Percentiles rank a stretch among this genome's conserved stretches.
Evolutionary conservation across 345 rosid genomes (phyloP).

Genomic region (Syzygium jambos): DNA sequence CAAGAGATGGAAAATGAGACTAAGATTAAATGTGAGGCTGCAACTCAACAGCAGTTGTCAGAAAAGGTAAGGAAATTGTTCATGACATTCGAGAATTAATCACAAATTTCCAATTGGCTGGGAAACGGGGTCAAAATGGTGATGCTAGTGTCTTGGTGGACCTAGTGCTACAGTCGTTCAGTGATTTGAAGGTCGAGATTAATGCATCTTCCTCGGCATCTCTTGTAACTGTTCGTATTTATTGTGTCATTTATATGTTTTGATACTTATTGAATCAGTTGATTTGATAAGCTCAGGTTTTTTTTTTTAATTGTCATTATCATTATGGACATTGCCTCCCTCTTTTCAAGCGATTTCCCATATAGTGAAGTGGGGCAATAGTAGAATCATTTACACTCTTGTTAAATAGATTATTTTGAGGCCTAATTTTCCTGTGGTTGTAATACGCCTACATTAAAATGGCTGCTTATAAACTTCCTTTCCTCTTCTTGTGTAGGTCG

Average conservation of each 20-base stretch:
- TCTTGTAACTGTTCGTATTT: slow-evolving; percentile 45
- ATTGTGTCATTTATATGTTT: not conserved
- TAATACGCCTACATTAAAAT: not conserved
- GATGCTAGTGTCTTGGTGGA: slow-evolving; percentile 56
- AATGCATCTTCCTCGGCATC: slow-evolving; percentile 51
- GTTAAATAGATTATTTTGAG: not conserved
- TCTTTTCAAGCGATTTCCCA: not conserved
- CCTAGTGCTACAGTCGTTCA: slow-evolving; percentile 52
- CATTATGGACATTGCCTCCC: not conserved
- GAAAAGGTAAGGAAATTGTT: slow-evolving; percentile 53
- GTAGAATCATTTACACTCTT: not conserved
- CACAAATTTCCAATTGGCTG: slow-evolving; percentile 48
- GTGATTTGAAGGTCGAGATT: slow-evolving; percentile 74
- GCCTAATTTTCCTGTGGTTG: not conserved
- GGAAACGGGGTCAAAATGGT: slow-evolving; percentile 37
- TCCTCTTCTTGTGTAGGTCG: slow-evolving; percentile 34
- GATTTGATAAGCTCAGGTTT: not conserved
- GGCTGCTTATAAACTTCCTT: not conserved
- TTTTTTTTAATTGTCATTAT: not conserved
- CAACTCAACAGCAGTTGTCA: slow-evolving; percentile 38
- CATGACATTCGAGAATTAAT: slow-evolving; percentile 50
- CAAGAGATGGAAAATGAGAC: not conserved
- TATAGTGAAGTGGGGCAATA: not conserved
- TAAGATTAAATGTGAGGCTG: slow-evolving; percentile 39
- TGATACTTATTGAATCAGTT: not conserved